A percentile compares a stretch with the other conserved stretches of the same genome.
Conservation (phyloP, 129 eudicot genomes). For the Rutidosis leptorrhynchoides region DNA sequence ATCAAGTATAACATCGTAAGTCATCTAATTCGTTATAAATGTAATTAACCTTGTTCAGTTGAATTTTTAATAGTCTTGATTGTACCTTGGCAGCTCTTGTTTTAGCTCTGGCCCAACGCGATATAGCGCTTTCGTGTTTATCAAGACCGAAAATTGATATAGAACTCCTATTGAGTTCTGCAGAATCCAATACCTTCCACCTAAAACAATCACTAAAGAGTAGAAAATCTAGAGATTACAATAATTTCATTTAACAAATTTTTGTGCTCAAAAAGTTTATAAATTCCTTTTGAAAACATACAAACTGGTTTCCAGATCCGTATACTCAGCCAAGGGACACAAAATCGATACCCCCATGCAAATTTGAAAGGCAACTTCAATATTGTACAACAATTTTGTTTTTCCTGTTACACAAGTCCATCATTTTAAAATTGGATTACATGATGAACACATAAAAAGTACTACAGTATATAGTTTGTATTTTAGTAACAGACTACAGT, state of each 20-base stretch:
- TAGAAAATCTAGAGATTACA: slow-evolving; percentile 4
- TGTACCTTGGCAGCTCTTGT: slow-evolving; percentile 92
- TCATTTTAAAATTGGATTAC: slow-evolving; percentile 9
- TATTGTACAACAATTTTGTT: slow-evolving; percentile 22
- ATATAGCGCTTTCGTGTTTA: slow-evolving; percentile 79
- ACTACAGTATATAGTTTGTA: too few relatives aligned
- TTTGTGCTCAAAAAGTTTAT: neutral
- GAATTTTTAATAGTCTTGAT: slow-evolving; percentile 1
- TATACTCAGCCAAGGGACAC: slow-evolving; percentile 48
- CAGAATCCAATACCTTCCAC: slow-evolving; percentile 88
- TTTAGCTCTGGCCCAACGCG: slow-evolving; percentile 95
- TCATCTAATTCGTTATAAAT: neutral
- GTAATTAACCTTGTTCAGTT: neutral
- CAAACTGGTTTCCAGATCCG: slow-evolving; percentile 52
- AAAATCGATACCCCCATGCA: slow-evolving; percentile 82
- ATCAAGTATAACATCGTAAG: neutral
- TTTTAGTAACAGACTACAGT: slow-evolving; percentile 8
- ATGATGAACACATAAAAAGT: neutral
- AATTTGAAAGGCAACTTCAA: slow-evolving; percentile 35
- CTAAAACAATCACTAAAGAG: slow-evolving; percentile 28
- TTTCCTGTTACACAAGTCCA: slow-evolving; percentile 34
- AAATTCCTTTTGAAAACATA: slow-evolving; percentile 21
- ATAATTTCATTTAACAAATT: neutral
- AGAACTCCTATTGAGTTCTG: slow-evolving; percentile 78
- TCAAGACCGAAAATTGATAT: slow-evolving; percentile 79